A percentile compares a stretch with the other conserved stretches of the same genome.
Evolutionary conservation across 106 monocot species (phyloP).

Genomic region (Ottelia alismoides): DNA sequence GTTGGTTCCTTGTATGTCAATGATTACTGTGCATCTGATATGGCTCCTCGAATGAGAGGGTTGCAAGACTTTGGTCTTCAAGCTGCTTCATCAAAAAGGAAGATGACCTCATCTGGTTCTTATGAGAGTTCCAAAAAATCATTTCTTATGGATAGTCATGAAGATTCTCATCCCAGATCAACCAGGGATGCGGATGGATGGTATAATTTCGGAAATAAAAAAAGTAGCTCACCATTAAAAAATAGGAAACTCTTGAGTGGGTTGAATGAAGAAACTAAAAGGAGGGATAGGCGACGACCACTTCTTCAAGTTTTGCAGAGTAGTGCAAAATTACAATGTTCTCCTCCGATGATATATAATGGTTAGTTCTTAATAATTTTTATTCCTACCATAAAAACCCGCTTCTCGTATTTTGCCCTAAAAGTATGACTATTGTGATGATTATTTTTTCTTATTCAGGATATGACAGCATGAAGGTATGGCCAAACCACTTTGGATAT

Average conservation of each 20-base stretch:
- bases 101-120: no score
- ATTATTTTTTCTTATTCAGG: conserved; percentile 22
- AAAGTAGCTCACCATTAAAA: no score
- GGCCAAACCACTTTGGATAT: conserved; percentile 20
- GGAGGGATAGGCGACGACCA: conserved; percentile 54
- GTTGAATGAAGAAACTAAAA: conserved; percentile 50
- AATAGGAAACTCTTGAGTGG: conserved; percentile 27
- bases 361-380: conserved; percentile 6
- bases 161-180: no score
- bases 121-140: no score
- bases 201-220: no score
- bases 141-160: no score
- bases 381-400: conserved; percentile 15
- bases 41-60: no score
- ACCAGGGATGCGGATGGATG: no score
- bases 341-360: conserved; percentile 17
- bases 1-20: no score
- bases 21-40: no score
- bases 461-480: conserved; percentile 29
- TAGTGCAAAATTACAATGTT: conserved; percentile 44
- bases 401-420: conserved; percentile 11
- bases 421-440: conserved; percentile 27
- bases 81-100: no score
- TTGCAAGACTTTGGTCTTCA: no score
- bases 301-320: conserved; percentile 68